These are phyloP conservation scores for Suillus clintonianus DNA, from an alignment of 768 basidiomycete species.

Conservation along the genomic window DNA sequence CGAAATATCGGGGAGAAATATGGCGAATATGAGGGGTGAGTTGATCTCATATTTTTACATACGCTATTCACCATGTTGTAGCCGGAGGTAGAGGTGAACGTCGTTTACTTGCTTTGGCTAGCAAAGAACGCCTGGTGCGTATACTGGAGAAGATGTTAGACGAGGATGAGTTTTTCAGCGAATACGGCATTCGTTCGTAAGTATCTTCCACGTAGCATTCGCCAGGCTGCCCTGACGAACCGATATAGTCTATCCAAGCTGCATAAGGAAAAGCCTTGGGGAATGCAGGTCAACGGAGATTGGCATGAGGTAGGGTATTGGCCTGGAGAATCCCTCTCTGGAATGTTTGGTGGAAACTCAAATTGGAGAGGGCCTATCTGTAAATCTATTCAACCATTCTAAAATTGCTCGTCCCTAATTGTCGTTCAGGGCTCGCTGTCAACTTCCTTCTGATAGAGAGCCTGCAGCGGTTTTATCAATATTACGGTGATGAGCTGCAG, in stretches of 20 bases:
- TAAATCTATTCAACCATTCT: constrained; percentile 32
- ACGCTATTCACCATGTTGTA: constrained; percentile 13
- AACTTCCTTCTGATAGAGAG: constrained; percentile 96
- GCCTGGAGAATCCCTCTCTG: constrained; percentile 96
- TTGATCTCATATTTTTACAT: constrained; percentile 1
- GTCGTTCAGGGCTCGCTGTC: constrained; percentile 79
- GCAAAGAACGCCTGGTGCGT: constrained; percentile 84
- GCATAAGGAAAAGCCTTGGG: constrained; percentile 93
- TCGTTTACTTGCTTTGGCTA: constrained; percentile 83
- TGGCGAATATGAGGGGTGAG: constrained; percentile 92
- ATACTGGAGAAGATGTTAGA: constrained; percentile 97
- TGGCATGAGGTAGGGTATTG: constrained; percentile 93
- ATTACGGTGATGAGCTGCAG: constrained; percentile 91
- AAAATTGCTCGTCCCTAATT: background rate
- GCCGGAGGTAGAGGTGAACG: constrained; percentile 80
- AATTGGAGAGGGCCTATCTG: constrained; percentile 95
- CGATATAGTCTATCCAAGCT: constrained; percentile 75
- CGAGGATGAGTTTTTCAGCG: constrained; percentile 94
- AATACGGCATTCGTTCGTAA: constrained; percentile 94
- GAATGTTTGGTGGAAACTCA: constrained; percentile 99
- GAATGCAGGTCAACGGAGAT: constrained; percentile 91
- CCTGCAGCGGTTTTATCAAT: constrained; percentile 96
- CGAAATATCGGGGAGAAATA: constrained; percentile 84
- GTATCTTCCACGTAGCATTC: constrained; percentile 23
- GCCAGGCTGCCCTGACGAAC: constrained; percentile 10